Percentiles rank a stretch among this genome's conserved stretches.
Evolutionary conservation across 148 eudicot genomes (phyloP).

Genomic region (Silene latifolia): DNA sequence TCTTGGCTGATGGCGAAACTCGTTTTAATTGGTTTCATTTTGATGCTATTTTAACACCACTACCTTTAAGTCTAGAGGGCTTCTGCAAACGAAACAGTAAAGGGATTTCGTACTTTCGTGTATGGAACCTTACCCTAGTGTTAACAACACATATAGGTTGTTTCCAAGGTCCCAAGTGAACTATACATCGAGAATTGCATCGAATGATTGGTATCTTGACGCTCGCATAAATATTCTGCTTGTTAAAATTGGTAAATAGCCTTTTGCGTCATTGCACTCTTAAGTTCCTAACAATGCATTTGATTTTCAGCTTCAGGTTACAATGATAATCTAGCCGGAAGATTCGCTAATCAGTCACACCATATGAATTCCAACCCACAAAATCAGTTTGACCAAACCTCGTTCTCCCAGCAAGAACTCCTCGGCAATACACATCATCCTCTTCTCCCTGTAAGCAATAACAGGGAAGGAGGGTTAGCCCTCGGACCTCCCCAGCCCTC

Average conservation of each 20-base stretch:
- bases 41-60: not conserved
- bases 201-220: not conserved
- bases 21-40: not conserved
- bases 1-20: not conserved
- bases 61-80: too few species aligned
- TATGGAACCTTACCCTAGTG: too few species aligned
- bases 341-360: conserved; percentile 50
- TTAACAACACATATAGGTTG: too few species aligned
- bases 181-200: too few species aligned
- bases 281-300: not conserved
- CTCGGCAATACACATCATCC: conserved; percentile 42
- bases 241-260: not conserved
- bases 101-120: too few species aligned
- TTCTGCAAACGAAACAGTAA: too few species aligned
- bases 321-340: conserved; percentile 40
- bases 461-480: conserved; percentile 48
- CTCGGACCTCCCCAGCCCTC: conserved; percentile 59
- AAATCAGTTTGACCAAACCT: conserved; percentile 39
- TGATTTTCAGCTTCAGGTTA: conserved; percentile 41
- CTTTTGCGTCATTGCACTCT: not conserved
- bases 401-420: conserved; percentile 42
- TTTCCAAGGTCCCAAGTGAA: too few species aligned
- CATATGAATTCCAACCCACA: conserved; percentile 41
- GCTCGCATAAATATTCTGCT: not conserved
- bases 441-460: conserved; percentile 31